These are phyloP conservation scores for Thalassiosira profunda DNA, from an alignment of 108 stramenopile species.

Conservation along the genomic window DNA sequence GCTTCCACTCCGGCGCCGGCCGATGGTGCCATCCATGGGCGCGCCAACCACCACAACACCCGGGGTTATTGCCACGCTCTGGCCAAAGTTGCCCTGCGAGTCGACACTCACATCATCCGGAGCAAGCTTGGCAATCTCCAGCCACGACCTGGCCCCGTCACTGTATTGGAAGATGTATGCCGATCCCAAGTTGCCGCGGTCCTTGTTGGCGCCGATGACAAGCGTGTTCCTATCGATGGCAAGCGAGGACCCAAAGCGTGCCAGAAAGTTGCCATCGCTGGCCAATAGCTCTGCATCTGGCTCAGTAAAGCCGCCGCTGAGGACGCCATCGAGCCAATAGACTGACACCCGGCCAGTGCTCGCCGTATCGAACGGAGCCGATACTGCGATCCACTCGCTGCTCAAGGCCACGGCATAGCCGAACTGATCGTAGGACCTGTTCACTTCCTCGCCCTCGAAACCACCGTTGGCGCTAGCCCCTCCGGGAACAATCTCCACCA, in stretches of 20 bases:
- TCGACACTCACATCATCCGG: not conserved
- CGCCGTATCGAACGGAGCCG: not conserved
- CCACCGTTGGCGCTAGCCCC: too few relatives aligned
- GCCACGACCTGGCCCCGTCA: not conserved
- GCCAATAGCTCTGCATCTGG: not conserved
- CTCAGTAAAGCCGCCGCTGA: not conserved
- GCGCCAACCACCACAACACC: not conserved
- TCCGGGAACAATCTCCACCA: too few relatives aligned
- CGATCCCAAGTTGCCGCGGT: not conserved
- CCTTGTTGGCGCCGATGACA: not conserved
- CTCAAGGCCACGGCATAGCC: not conserved
- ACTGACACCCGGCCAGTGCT: not conserved
- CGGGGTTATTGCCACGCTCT: not conserved
- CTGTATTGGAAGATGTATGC: not conserved
- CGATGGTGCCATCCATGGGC: not conserved
- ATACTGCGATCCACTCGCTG: not conserved
- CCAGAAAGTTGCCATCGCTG: not conserved
- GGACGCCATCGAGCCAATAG: not conserved
- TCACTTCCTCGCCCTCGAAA: too few relatives aligned
- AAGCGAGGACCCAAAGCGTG: slow-evolving; percentile 1
- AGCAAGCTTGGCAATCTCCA: not conserved
- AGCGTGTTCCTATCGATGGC: not conserved
- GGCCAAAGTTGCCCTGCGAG: not conserved
- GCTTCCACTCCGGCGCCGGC: not conserved
- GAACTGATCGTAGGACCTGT: not conserved